These are phyloP conservation scores for Fusarium coicis DNA, from an alignment of 2,329 filamentous ascomycete genomes.

Conservation along the genomic window DNA sequence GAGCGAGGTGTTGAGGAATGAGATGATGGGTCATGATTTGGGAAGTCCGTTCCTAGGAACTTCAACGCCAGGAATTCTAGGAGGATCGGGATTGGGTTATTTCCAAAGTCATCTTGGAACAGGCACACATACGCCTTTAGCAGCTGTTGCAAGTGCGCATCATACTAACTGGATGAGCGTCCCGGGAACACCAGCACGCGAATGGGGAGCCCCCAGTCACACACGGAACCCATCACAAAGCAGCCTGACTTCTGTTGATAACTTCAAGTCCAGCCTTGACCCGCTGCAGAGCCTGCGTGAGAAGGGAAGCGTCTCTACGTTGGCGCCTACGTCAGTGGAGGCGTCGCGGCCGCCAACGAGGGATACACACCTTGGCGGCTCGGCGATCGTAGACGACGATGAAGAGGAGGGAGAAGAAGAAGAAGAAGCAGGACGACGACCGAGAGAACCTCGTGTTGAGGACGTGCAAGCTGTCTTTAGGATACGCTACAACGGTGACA, in stretches of 20 bases:
- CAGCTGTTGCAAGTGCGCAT: conserved; percentile 78
- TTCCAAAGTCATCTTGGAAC: conserved; percentile 83
- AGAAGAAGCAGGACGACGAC: conserved; percentile 34
- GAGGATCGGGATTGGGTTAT: conserved; percentile 82
- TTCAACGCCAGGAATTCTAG: conserved; percentile 72
- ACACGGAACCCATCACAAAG: conserved; percentile 59
- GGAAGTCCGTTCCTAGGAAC: conserved; percentile 68
- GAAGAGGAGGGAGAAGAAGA: conserved; percentile 47
- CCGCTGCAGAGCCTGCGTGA: conserved; percentile 62
- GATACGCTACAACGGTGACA: conserved; percentile 87
- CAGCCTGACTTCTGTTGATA: conserved; percentile 58
- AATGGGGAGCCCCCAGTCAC: conserved; percentile 44
- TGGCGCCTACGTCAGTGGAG: conserved; percentile 64
- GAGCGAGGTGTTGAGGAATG: conserved; percentile 48
- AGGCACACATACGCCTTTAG: conserved; percentile 81
- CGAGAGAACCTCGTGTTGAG: conserved; percentile 78
- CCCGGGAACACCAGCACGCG: conserved; percentile 26
- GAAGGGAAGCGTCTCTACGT: conserved; percentile 71
- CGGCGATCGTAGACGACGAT: conserved; percentile 54
- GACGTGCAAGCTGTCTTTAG: conserved; percentile 94
- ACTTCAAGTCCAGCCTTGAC: conserved; percentile 50
- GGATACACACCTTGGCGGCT: conserved; percentile 55
- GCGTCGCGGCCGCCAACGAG: conserved; percentile 68
- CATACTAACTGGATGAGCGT: conserved; percentile 51
- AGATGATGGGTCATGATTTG: conserved; percentile 55